phyloP scores from a whole-genome alignment of 1,284 basidiomycete species.

The Meira nashicola region DNA sequence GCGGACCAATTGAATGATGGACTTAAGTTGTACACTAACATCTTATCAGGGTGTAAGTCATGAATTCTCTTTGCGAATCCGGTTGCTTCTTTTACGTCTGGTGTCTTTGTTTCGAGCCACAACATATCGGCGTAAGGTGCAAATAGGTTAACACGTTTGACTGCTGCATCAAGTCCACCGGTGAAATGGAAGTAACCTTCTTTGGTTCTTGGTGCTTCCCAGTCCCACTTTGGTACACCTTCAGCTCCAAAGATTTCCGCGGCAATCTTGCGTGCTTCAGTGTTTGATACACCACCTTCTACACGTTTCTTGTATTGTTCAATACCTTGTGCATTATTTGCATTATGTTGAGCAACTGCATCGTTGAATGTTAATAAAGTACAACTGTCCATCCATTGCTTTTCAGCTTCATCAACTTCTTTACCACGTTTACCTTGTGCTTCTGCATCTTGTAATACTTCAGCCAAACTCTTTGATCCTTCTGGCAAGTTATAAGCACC shows the following conservation, averaged over 20 bases:
- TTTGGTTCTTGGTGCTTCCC: conserved; percentile 83
- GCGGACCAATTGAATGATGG: conserved; percentile 89
- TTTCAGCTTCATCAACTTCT: conserved; percentile 45
- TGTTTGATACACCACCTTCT: conserved; percentile 66
- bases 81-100: conserved; percentile 73
- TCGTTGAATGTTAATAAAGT: conserved; percentile 70
- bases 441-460: conserved; percentile 43
- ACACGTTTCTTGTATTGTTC: conserved; percentile 53
- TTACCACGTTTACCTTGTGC: conserved; percentile 34
- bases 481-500: conserved; percentile 47
- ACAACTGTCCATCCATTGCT: conserved; percentile 48
- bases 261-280: conserved; percentile 69
- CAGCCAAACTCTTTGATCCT: conserved; percentile 40
- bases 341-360: conserved; percentile 58
- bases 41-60: conserved; percentile 67
- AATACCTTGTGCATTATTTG: conserved; percentile 56
- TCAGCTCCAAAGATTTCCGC: conserved; percentile 65
- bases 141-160: conserved; percentile 72
- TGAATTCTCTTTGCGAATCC: conserved; percentile 73
- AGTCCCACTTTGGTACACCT: conserved; percentile 69
- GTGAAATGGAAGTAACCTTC: conserved; percentile 89
- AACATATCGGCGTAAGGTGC: conserved; percentile 57
- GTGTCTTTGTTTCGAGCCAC: conserved; percentile 76
- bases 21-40: conserved; percentile 90
- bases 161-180: conserved; percentile 77